Evolutionary conservation across 2,329 filamentous ascomycete genomes (phyloP).

Genomic region (Aspergillus fumigatus): DNA sequence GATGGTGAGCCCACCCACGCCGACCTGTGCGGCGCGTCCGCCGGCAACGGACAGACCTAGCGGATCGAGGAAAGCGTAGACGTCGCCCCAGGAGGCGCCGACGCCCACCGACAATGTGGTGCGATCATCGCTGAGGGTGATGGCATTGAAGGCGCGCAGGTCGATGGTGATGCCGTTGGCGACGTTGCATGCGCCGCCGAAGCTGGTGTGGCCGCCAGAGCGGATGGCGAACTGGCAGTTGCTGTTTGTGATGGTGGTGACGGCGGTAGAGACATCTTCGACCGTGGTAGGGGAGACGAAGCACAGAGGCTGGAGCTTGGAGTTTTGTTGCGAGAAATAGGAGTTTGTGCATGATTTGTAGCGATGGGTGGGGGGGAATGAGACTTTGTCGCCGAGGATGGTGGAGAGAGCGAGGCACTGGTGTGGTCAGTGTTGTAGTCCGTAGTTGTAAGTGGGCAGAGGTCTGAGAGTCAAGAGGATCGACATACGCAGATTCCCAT

Average conservation of each 20-base stretch:
- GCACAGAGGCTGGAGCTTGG: constrained; percentile 14
- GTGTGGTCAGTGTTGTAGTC: neutral
- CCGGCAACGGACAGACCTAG: constrained; percentile 15
- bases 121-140: neutral
- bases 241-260: constrained; percentile 10
- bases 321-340: constrained; percentile 12
- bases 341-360: constrained; percentile 7
- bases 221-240: constrained; percentile 12
- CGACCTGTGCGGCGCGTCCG: constrained; percentile 15
- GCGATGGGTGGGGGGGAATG: constrained; percentile 1
- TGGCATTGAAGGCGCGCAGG: constrained; percentile 4
- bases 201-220: constrained; percentile 9
- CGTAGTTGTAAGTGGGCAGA: too few relatives aligned
- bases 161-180: constrained; percentile 12
- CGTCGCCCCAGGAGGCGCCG: constrained; percentile 1
- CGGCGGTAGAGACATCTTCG: constrained; percentile 14
- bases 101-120: neutral
- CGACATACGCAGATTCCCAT: neutral
- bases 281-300: constrained; percentile 16
- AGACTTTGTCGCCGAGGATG: constrained; percentile 2
- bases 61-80: constrained; percentile 8
- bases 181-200: constrained; percentile 11
- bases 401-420: neutral
- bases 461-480: too few relatives aligned
- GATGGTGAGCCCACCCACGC: constrained; percentile 18